Base-by-base conservation (phyloP, 257 asterid species). In the Capsicum chinense region DNA sequence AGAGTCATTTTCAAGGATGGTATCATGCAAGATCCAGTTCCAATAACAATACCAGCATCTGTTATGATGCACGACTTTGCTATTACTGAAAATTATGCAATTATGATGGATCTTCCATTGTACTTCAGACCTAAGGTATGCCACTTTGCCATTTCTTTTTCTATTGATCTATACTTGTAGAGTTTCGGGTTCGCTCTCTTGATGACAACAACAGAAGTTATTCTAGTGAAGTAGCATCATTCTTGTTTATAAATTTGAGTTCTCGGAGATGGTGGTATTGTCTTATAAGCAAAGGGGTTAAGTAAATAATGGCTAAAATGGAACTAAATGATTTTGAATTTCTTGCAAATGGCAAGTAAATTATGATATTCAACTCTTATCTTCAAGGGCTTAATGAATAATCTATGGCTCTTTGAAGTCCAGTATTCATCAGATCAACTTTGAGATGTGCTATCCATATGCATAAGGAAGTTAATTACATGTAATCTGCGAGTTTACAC, bases 61-160 rank as follows among this genome's bases (percentile, higher is more conserved):
- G 85, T 94, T 87, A 93, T 96, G 99, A 93, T 96, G 97, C 99
- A 96, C 84, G 99, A 96, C 86, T 96, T 96, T 87, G 99, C 99
- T 90, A 96, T 96, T 86, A 94, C 99, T 85, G 98, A 96, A 87
- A 96, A 96, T 84, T 96, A 93, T 92, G 95, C 98, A 3, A 86
- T 96, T 82, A 92, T 96, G 87, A 88, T 96, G 98, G 99, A 96
- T 91, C 97, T 94, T 57, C 99, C 99, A 1, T 81, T 96, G 83
- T 89, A 85, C 90, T 92, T 93, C 92, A 92, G 83, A 86, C 98
- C 99, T 69, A 92, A 93, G 98, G 99, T 94, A 85, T 56, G 81
- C 59, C 64, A 84, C 68, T 83, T 67, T 85, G 19, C 63, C 58
- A 56, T 17, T 68, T 68, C 21, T 37, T 62, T 19, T 35, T 52